Evolutionary conservation across 2,329 filamentous ascomycete species (phyloP), one percentile per base, ranked within the genome.

Genomic region (Botrytis pseudocinerea): DNA sequence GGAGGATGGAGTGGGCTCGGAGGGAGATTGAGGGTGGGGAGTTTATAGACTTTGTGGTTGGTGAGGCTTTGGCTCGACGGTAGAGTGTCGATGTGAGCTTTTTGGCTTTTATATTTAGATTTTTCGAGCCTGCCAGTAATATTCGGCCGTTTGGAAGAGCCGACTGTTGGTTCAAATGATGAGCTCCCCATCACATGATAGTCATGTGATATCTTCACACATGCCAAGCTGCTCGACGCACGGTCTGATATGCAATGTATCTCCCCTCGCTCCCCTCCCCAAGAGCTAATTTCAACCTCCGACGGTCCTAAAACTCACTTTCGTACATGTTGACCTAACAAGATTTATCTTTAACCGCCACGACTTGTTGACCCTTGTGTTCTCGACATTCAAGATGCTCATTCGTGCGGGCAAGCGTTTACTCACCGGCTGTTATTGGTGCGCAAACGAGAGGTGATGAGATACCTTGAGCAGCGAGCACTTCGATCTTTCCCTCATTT

Each of bases 1-100:
- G 1, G 1, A 71, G 40, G 25, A 65, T 71, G 69, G 69, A 64
- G 16, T 71, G 60, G 69, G 69, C 60, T 22, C 42, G 35, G 20
- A 65, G 46, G 14, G 69, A 71, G n/a, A 71, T 71, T 62, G 68
- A 66, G 22, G 22, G 32, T 7, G 63, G 32, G 2, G 22, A 38
- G 2, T n/a, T 28, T 40, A 16, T 66, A 12, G 46, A 66, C 22
- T 66, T 54, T 66, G 8, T 2, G 4, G 8, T n/a, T 8, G 64
- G 44, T 20, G 14, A 40, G 32, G 16, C 9, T 16, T n/a, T 66
- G 32, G 46, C 46, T 9, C 44, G n/a, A 16, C 3, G 42, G 9
- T 22, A 4, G 2, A 3, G n/a, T 32, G 38, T 38, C 38, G 8
- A 38, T 9, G 7, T 38, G 38, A 38, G 7, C 7, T 8, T 38